A percentile compares a stretch with the other conserved stretches of the same genome.
These are phyloP conservation scores for Stagonosporopsis rhizophila DNA, from an alignment of 2,329 filamentous ascomycete species.

Conservation along the genomic window DNA sequence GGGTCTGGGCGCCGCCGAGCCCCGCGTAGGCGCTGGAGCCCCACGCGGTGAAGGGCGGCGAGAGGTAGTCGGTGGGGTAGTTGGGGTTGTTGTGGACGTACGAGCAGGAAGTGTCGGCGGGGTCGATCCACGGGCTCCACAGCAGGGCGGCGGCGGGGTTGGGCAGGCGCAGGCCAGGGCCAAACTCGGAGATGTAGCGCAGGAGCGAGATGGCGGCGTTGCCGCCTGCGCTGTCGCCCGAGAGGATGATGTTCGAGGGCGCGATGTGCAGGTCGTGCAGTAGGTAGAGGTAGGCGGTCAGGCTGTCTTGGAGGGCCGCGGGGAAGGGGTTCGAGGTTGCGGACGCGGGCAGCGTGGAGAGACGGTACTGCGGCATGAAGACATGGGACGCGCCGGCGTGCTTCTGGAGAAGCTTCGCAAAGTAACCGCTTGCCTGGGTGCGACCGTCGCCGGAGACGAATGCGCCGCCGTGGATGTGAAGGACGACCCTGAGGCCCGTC, in stretches of 20 bases:
- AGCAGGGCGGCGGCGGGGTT: slow-evolving; percentile 50
- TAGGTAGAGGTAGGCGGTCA: slow-evolving; percentile 57
- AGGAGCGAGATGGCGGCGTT: slow-evolving; percentile 56
- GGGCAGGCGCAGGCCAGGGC: slow-evolving; percentile 41
- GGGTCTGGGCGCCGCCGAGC: slow-evolving; percentile 14
- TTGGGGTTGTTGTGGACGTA: slow-evolving; percentile 43
- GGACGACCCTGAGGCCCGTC: slow-evolving; percentile 44
- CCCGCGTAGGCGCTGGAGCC: slow-evolving; percentile 49
- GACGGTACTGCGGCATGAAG: slow-evolving; percentile 58
- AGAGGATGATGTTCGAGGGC: slow-evolving; percentile 52
- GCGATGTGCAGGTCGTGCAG: slow-evolving; percentile 51
- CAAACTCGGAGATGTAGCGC: slow-evolving; percentile 56
- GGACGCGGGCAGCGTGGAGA: slow-evolving; percentile 50
- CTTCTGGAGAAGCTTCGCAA: slow-evolving; percentile 43
- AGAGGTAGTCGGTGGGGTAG: slow-evolving; percentile 53
- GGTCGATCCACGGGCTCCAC: slow-evolving; percentile 55
- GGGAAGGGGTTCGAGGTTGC: slow-evolving; percentile 56
- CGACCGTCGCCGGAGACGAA: slow-evolving; percentile 56
- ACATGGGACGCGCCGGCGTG: slow-evolving; percentile 50
- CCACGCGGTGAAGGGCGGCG: slow-evolving; percentile 51
- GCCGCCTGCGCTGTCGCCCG: slow-evolving; percentile 60
- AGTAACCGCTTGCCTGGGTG: slow-evolving; percentile 42
- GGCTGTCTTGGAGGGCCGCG: slow-evolving; percentile 58
- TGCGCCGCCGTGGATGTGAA: slow-evolving; percentile 60
- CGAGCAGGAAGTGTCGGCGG: slow-evolving; percentile 36